Evolutionary conservation across 257 asterid genomes (phyloP), one percentile per base, ranked within the genome.

Genomic region (Solanum pennellii): DNA sequence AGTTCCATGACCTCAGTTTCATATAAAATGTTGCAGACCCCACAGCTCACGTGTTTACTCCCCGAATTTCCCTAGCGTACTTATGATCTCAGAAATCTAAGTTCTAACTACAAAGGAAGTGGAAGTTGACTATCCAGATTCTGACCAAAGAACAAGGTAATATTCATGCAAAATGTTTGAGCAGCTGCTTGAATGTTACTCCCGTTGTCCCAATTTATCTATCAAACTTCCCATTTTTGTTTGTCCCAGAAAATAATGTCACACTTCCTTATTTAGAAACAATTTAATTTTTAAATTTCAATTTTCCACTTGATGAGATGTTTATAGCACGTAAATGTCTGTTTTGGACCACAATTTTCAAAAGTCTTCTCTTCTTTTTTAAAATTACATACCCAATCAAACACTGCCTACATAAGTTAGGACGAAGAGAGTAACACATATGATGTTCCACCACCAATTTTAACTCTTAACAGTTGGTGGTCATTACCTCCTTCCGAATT

Each of bases 401-500:
- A 11, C 82, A 11, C 49, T 3, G 12, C 29, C 47, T 20, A 35
- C 82, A 37, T 37, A 37, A 74, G 82, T 74, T 37, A 45, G 82
- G 20, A 35, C 11, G 10, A 3, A 74, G 60, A 16, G 47, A 33
- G 69, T 27, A 16, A 13, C 44, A 59, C 74, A 74, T 87, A 2
- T 49, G 27, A 31, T 29, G 68, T 59, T 29, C 33, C 25, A n/a
- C 12, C 85, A 82, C 69, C 85, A 80, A 49, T 47, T 44, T 73
- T 86, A 59, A 74, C 12, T 56, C 13, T 74, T n/a, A 66, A 62
- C 18, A 29, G 85, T 75, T 68, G 74, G 45, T 75, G 59, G 71
- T 42, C 77, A 68, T 86, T 97, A 95, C 99, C 98, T 97, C 99
- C 91, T 93, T 94, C 80, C 91, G 91, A 75, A 97, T 93, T 84